Evolutionary conservation across 1,139 yeast species (phyloP).

Genomic region (Yamadazyma blattariae): DNA sequence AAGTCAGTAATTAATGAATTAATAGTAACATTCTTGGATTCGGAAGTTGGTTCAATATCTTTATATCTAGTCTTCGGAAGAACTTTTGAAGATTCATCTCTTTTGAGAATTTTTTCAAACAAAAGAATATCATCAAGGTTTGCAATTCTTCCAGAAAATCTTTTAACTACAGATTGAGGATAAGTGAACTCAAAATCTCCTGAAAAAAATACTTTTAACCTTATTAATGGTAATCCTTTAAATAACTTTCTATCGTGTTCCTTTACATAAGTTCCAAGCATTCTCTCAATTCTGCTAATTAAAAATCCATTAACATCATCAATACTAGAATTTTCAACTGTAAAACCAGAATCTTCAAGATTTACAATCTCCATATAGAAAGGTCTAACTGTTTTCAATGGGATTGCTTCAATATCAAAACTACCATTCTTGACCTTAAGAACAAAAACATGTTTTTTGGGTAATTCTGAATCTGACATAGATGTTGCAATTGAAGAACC

Average conservation of each 20-base stretch:
- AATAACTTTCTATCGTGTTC: too few species aligned
- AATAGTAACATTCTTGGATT: conserved; percentile 37
- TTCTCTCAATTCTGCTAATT: conserved; percentile 58
- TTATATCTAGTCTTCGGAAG: conserved; percentile 19
- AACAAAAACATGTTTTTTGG: conserved; percentile 70
- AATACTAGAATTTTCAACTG: conserved; percentile 64
- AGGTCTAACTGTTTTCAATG: conserved; percentile 75
- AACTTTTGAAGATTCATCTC: too few species aligned
- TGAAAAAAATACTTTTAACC: conserved; percentile 83
- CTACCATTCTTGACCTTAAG: conserved; percentile 58
- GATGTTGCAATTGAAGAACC: conserved; percentile 96
- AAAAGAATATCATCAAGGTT: conserved; percentile 82
- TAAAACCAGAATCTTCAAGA: conserved; percentile 51
- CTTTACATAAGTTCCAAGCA: conserved; percentile 35
- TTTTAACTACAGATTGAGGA: conserved; percentile 81
- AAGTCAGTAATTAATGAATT: conserved; percentile 54
- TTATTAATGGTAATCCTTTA: conserved; percentile 59
- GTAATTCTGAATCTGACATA: conserved; percentile 79
- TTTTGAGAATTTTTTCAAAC: conserved; percentile 47
- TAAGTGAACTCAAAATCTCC: conserved; percentile 93
- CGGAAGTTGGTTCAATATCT: conserved; percentile 14
- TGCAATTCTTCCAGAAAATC: conserved; percentile 89
- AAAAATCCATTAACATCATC: conserved; percentile 62
- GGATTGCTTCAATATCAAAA: conserved; percentile 63
- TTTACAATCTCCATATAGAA: conserved; percentile 69